A percentile compares a stretch with the other conserved stretches of the same genome.
Conservation (phyloP, 306 rosid genomes). For the Macrotyloma uniflorum region DNA sequence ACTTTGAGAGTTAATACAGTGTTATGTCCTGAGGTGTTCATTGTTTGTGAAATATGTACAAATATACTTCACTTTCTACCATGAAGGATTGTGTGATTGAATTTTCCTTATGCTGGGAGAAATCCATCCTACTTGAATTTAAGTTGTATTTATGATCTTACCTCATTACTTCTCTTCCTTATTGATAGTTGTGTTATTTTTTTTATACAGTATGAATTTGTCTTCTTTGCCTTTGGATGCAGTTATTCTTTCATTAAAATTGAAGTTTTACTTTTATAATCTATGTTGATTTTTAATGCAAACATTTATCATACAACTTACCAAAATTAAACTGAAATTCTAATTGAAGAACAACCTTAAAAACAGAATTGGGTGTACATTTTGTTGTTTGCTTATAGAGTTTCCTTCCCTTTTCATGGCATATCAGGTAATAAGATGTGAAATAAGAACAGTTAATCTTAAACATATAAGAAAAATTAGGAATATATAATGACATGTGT, state of each 20-base stretch:
- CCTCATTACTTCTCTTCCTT: conserved; percentile 7
- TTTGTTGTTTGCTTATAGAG: too few species aligned
- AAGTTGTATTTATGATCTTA: conserved; percentile 23
- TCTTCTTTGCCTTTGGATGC: neutral
- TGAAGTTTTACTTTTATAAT: too few species aligned
- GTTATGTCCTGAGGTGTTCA: conserved; percentile 23
- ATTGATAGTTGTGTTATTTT: conserved; percentile 9
- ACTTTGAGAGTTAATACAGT: neutral
- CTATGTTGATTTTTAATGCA: neutral
- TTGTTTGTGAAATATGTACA: conserved; percentile 33
- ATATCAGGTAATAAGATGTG: too few species aligned
- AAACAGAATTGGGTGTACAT: too few species aligned
- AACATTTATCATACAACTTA: too few species aligned
- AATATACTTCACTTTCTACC: conserved; percentile 14
- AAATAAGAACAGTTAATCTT: too few species aligned
- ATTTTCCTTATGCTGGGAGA: conserved; percentile 33
- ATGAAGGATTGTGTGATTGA: conserved; percentile 36
- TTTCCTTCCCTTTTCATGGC: too few species aligned
- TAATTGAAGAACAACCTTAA: too few species aligned
- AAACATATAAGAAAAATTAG: too few species aligned
- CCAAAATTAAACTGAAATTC: too few species aligned
- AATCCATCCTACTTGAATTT: conserved; percentile 38
- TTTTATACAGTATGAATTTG: neutral
- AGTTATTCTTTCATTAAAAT: too few species aligned
- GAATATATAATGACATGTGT: too few species aligned